Evolutionary conservation across 768 basidiomycete genomes (phyloP).

Genomic region (Kwoniella botswanensis): DNA sequence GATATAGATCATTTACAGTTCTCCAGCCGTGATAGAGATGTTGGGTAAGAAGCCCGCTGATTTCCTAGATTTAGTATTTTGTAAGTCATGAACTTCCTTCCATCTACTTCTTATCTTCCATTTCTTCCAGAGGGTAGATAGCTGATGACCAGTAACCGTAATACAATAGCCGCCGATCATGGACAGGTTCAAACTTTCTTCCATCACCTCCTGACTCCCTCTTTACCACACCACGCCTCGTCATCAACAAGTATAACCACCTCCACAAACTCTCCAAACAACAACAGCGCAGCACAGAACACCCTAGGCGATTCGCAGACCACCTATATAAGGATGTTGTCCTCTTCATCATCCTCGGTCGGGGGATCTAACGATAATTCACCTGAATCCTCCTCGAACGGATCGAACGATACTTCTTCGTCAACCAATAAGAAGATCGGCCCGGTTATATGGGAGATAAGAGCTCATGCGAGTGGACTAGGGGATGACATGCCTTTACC

Average conservation of each 20-base stretch:
- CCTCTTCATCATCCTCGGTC: background rate
- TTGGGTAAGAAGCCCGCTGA: conserved; percentile 49
- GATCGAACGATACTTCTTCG: conserved; percentile 6
- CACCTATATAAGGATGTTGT: conserved; percentile 38
- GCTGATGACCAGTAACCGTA: too few relatives aligned
- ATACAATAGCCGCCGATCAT: conserved; percentile 35
- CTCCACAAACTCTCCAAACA: conserved; percentile 6
- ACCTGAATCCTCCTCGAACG: conserved; percentile 12
- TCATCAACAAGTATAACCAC: conserved; percentile 20
- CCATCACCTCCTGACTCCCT: conserved; percentile 17
- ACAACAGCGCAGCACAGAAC: background rate
- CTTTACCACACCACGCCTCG: conserved; percentile 22
- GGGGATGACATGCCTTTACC: conserved; percentile 21
- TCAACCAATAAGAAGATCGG: conserved; percentile 14
- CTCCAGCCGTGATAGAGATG: conserved; percentile 50
- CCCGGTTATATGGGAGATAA: conserved; percentile 46
- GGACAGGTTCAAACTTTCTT: conserved; percentile 38
- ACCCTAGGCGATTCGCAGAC: conserved; percentile 30
- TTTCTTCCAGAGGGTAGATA: too few relatives aligned
- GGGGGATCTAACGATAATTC: conserved; percentile 12
- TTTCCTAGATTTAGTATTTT: conserved; percentile 52
- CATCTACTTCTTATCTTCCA: background rate
- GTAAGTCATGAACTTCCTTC: conserved; percentile 27
- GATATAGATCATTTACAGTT: conserved; percentile 50
- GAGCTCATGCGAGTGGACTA: conserved; percentile 46